Evolutionary conservation across 768 basidiomycete genomes (phyloP).

Genomic region (Boletus reticuloceps): DNA sequence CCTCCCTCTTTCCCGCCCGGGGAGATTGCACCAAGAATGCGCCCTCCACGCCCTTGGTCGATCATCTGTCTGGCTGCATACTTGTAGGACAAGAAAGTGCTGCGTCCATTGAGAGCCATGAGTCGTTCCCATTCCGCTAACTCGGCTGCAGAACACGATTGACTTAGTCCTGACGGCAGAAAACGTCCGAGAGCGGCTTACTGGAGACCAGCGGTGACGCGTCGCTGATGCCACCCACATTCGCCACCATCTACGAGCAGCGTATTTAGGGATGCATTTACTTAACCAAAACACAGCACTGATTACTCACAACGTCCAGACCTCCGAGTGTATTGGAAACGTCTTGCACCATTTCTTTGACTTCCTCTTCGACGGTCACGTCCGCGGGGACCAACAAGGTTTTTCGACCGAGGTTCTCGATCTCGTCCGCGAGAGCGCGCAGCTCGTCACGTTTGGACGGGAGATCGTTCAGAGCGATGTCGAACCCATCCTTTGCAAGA

Average conservation of each 20-base stretch:
- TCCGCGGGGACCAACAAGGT: slow-evolving; percentile 28
- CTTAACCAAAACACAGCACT: too few relatives aligned
- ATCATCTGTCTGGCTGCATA: too few relatives aligned
- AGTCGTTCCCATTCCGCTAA: slow-evolving; percentile 1
- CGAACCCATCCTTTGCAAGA: background rate
- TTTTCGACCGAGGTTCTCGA: slow-evolving; percentile 18
- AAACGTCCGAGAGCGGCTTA: background rate
- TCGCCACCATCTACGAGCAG: slow-evolving; percentile 15
- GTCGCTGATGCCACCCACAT: slow-evolving; percentile 1
- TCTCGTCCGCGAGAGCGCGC: slow-evolving; percentile 10
- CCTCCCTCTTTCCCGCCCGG: background rate
- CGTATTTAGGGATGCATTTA: too few relatives aligned
- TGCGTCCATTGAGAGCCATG: slow-evolving; percentile 45
- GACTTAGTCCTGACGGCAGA: background rate
- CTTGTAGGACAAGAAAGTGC: slow-evolving; percentile 35
- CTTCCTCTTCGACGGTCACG: slow-evolving; percentile 24
- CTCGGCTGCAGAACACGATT: background rate
- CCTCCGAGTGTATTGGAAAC: slow-evolving; percentile 30
- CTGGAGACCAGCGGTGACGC: background rate
- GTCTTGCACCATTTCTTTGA: background rate
- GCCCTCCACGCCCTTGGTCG: slow-evolving; percentile 35
- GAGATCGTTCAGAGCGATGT: slow-evolving; percentile 10
- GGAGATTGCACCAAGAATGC: slow-evolving; percentile 47
- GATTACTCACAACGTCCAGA: background rate
- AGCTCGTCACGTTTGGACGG: slow-evolving; percentile 8